Evolutionary conservation across 1,284 basidiomycete species (phyloP), one percentile per base, ranked within the genome.

Genomic region (Marasmius fiardii): DNA sequence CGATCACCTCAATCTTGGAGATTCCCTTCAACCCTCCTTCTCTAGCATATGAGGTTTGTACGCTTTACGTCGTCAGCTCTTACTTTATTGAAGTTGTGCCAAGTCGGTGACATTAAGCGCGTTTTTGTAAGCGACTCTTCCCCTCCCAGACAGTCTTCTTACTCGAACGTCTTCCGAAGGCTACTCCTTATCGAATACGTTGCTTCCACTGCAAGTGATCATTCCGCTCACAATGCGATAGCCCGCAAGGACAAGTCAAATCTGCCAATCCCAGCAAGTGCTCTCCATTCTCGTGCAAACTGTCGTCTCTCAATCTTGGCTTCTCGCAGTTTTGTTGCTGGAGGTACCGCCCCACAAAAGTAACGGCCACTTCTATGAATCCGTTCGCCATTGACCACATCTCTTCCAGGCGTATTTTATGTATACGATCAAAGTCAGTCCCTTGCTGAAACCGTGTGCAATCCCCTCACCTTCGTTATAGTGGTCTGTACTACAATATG

Each of bases 171-270:
- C 65, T 62, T 44, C 56, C 57, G 8, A 56, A 91, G 89, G 53
- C 74, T 95, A 28, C 79, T 96, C 3, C 76, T 95, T 54, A 88
- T 95, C 43, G 90, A 94, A 67, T 93, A 85, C 68, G 90, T 95
- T 1, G 89, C 91, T 10, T 75, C 78, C 7, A 88, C 85, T 0
- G 83, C 85, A 1, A 60, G 73, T 0, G 85, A 73, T 21, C 83
- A 88, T 63, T 77, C 74, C 41, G 81, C 89, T 34, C 72, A 83
- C 61, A 78, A 77, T 51, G 90, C 90, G 0, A 78, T 96, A 3
- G 77, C 76, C 7, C 77, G 88, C 24, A 95, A 95, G 68, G 89
- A 94, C 65, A 95, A 95, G 66, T 73, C 74, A 45, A 73, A 80
- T 23, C 71, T 96, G 6, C 90, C 91, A 11, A 67, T 89, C 44